phyloP scores from a whole-genome alignment of 2,329 filamentous ascomycete genomes.

The Rachicladosporium sp. region DNA sequence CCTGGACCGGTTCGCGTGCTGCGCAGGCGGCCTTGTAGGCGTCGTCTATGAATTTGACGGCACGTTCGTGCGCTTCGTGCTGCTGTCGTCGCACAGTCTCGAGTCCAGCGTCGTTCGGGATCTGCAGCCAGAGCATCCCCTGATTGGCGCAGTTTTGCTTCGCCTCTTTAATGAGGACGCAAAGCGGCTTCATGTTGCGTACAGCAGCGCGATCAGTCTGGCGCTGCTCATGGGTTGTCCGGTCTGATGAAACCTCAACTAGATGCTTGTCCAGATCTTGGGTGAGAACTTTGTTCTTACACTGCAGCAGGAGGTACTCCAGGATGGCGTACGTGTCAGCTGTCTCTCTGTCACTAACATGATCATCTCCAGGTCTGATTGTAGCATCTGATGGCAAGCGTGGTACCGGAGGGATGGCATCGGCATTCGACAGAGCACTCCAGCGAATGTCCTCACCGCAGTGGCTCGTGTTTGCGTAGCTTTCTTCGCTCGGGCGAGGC shows the following conservation, averaged over 20 bases:
- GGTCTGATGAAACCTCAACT: conserved; percentile 1
- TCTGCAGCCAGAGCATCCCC: too few relatives aligned
- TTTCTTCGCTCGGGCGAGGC: conserved; percentile 8
- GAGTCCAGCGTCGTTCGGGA: too few relatives aligned
- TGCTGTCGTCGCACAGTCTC: conserved; percentile 1
- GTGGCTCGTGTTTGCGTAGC: conserved; percentile 16
- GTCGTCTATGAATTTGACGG: conserved; percentile 2
- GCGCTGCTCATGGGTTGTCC: too few relatives aligned
- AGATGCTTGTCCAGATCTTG: not conserved
- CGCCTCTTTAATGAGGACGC: too few relatives aligned
- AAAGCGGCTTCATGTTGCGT: too few relatives aligned
- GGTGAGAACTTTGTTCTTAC: not conserved
- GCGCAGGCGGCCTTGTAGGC: not conserved
- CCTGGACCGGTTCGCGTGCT: not conserved
- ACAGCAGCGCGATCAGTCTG: too few relatives aligned
- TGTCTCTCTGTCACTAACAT: not conserved
- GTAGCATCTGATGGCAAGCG: not conserved
- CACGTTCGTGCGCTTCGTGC: conserved; percentile 1
- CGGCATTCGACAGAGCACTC: conserved; percentile 4
- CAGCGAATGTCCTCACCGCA: conserved; percentile 7
- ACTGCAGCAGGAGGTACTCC: not conserved
- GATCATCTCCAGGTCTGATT: not conserved
- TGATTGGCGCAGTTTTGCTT: too few relatives aligned
- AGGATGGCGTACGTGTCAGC: not conserved
- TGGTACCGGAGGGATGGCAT: not conserved